phyloP scores from a whole-genome alignment of 164 flowering plant species.

The Akebia trifoliata region DNA sequence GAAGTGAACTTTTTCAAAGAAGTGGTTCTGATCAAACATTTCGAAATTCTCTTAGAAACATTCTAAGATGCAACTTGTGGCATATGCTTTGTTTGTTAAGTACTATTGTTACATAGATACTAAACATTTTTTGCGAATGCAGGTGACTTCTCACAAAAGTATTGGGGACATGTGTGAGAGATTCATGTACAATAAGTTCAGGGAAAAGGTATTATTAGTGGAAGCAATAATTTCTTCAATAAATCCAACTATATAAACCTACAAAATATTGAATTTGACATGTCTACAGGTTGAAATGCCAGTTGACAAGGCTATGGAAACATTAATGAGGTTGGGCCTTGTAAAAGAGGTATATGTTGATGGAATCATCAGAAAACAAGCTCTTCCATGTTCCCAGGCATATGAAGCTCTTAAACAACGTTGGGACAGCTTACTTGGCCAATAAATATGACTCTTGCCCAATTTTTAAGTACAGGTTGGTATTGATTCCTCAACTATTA shows the following conservation, averaged over 20 bases:
- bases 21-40: too few relatives aligned
- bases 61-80: neutral
- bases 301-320: slow-evolving; percentile 58
- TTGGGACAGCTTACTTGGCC: slow-evolving; percentile 58
- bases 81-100: neutral
- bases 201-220: slow-evolving; percentile 49
- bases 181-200: slow-evolving; percentile 56
- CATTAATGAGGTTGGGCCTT: slow-evolving; percentile 67
- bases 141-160: slow-evolving; percentile 33
- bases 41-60: too few relatives aligned
- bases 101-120: neutral
- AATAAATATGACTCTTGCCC: neutral
- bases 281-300: slow-evolving; percentile 82
- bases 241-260: neutral
- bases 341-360: slow-evolving; percentile 37
- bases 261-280: neutral
- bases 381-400: slow-evolving; percentile 55
- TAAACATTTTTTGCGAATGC: slow-evolving; percentile 18
- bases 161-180: slow-evolving; percentile 66
- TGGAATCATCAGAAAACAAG: slow-evolving; percentile 41
- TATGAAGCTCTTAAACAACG: slow-evolving; percentile 50
- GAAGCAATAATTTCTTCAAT: neutral
- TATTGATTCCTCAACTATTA: neutral
- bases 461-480: slow-evolving; percentile 6
- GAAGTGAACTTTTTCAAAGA: neutral